Percentiles rank a stretch among this genome's conserved stretches.
phyloP scores from a whole-genome alignment of 2,329 filamentous ascomycete species.

The Macroventuria anomochaeta region DNA sequence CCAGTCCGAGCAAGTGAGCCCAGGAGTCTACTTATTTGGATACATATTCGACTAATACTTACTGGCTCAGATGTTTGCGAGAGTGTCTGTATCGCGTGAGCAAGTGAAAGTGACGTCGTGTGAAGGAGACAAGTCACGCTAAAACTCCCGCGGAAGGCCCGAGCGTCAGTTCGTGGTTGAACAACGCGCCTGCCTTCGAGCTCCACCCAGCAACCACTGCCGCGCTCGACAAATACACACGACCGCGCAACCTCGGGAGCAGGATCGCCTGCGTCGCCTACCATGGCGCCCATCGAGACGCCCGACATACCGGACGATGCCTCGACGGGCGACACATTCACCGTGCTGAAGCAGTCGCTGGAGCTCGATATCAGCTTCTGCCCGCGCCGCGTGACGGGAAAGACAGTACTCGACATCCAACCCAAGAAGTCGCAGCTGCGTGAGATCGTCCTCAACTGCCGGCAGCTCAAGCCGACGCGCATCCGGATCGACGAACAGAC shows the following conservation, averaged over 20 bases:
- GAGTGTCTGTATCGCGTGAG: background rate
- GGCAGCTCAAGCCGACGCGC: constrained; percentile 65
- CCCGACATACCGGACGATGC: constrained; percentile 40
- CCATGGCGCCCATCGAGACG: constrained; percentile 41
- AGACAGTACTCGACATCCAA: constrained; percentile 80
- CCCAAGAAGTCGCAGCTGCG: constrained; percentile 63
- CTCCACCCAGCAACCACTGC: constrained; percentile 12
- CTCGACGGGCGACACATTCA: constrained; percentile 51
- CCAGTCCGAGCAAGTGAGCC: too few relatives aligned
- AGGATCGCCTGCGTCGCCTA: constrained; percentile 38
- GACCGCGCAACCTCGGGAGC: constrained; percentile 25
- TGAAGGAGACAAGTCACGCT: constrained; percentile 11
- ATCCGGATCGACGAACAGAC: constrained; percentile 54
- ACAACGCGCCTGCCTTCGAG: constrained; percentile 12
- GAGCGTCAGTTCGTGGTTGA: background rate
- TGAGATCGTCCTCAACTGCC: constrained; percentile 65
- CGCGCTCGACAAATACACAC: constrained; percentile 1
- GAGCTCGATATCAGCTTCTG: constrained; percentile 89
- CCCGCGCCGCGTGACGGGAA: constrained; percentile 75
- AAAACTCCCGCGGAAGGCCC: constrained; percentile 15
- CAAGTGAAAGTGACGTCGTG: constrained; percentile 11
- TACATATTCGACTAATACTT: too few relatives aligned
- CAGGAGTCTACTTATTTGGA: too few relatives aligned
- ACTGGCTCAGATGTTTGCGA: too few relatives aligned
- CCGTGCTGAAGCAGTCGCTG: constrained; percentile 82